Percentiles rank a stretch among this genome's conserved stretches.
These are phyloP conservation scores for Kluyveromyces starmeri DNA, from an alignment of 805 yeast genomes.

Conservation along the genomic window DNA sequence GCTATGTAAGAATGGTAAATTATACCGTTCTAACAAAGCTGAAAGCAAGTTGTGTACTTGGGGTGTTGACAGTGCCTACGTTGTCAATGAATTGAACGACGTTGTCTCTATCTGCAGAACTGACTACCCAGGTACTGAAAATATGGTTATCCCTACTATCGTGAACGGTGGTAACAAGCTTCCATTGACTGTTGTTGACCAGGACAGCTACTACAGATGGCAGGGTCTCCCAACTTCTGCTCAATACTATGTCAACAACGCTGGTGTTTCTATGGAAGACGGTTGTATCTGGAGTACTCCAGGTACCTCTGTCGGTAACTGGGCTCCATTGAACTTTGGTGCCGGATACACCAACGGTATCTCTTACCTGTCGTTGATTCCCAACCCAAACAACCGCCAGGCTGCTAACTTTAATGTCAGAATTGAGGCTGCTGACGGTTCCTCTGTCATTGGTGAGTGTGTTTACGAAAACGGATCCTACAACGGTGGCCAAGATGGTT, in stretches of 20 bases:
- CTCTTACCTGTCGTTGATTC: slow-evolving; percentile 82
- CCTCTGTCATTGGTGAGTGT: slow-evolving; percentile 67
- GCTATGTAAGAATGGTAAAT: slow-evolving; percentile 71
- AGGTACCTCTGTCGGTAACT: slow-evolving; percentile 84
- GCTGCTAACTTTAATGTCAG: slow-evolving; percentile 67
- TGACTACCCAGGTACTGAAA: slow-evolving; percentile 98
- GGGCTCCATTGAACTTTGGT: slow-evolving; percentile 96
- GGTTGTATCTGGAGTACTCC: slow-evolving; percentile 91
- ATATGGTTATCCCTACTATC: slow-evolving; percentile 92
- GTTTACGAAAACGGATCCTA: slow-evolving; percentile 69
- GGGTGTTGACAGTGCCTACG: slow-evolving; percentile 67
- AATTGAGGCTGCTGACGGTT: slow-evolving; percentile 65
- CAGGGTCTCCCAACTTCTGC: slow-evolving; percentile 75
- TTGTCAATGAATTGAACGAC: slow-evolving; percentile 51
- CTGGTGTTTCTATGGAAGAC: slow-evolving; percentile 81
- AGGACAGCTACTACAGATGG: slow-evolving; percentile 74
- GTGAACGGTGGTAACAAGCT: slow-evolving; percentile 56
- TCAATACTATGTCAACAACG: slow-evolving; percentile 95
- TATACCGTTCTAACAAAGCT: slow-evolving; percentile 70
- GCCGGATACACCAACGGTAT: slow-evolving; percentile 70
- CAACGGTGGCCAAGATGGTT: slow-evolving; percentile 68
- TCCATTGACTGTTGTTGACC: slow-evolving; percentile 74
- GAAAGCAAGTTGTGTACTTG: slow-evolving; percentile 72
- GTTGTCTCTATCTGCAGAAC: slow-evolving; percentile 92
- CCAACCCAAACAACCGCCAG: slow-evolving; percentile 80